Evolutionary conservation across 208 protist genomes (phyloP).

Genomic region (Crithidia fasciculata): DNA sequence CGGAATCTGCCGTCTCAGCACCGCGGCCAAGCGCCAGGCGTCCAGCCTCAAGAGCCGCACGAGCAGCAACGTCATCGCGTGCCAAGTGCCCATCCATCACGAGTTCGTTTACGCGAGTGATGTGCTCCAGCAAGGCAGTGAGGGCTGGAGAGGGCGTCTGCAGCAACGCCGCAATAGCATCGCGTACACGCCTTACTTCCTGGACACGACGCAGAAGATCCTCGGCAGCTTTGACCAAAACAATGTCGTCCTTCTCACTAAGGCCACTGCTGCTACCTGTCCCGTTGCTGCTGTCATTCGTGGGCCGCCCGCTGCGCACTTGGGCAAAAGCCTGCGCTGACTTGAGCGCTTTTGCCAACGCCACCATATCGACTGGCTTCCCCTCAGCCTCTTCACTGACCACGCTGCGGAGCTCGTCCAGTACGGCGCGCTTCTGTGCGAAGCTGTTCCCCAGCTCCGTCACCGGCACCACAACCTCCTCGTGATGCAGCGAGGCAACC

Average conservation of each 20-base stretch:
- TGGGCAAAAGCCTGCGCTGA: slow-evolving; percentile 17
- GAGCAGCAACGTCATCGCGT: slow-evolving; percentile 31
- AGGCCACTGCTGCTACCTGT: neutral
- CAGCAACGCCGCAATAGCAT: slow-evolving; percentile 29
- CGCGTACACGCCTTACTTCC: slow-evolving; percentile 39
- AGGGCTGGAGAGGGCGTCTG: slow-evolving; percentile 41
- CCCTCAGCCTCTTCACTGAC: slow-evolving; percentile 11
- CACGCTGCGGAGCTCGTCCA: slow-evolving; percentile 43
- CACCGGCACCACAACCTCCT: slow-evolving; percentile 56
- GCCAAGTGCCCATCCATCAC: slow-evolving; percentile 49
- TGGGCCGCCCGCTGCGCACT: slow-evolving; percentile 5
- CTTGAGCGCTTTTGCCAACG: slow-evolving; percentile 9
- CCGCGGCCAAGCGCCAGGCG: slow-evolving; percentile 23
- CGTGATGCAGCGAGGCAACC: slow-evolving; percentile 45
- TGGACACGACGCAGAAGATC: slow-evolving; percentile 55
- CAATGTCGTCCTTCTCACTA: slow-evolving; percentile 18
- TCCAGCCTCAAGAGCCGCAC: slow-evolving; percentile 26
- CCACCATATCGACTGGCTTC: neutral
- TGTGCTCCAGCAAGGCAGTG: slow-evolving; percentile 50
- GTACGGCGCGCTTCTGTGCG: slow-evolving; percentile 27
- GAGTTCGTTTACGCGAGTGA: slow-evolving; percentile 76
- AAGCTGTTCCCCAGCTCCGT: slow-evolving; percentile 33
- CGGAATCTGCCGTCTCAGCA: neutral
- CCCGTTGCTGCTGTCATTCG: neutral
- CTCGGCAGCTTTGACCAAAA: slow-evolving; percentile 45